Conservation (phyloP, 768 basidiomycete genomes). For the Termitomyces titanicus region DNA sequence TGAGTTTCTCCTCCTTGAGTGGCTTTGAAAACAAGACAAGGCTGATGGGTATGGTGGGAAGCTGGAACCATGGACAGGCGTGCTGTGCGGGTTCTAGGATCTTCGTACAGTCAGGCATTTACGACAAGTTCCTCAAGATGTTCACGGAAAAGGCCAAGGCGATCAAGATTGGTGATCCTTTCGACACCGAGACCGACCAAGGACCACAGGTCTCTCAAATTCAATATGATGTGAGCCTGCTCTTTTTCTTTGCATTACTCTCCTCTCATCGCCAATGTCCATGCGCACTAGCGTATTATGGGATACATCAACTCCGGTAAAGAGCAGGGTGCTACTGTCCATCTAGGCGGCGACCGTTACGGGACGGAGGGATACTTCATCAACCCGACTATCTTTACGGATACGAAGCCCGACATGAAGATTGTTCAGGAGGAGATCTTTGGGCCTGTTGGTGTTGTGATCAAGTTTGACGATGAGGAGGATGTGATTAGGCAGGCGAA, state of each 20-base stretch:
- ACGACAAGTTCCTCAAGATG: conserved; percentile 70
- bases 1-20: conserved; percentile 29
- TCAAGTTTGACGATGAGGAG: conserved; percentile 60
- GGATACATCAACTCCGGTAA: conserved; percentile 55
- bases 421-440: conserved; percentile 72
- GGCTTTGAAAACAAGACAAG: background rate
- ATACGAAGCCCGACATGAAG: conserved; percentile 59
- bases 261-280: background rate
- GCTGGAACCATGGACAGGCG: conserved; percentile 72
- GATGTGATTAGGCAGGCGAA: conserved; percentile 71
- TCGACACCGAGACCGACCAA: conserved; percentile 54
- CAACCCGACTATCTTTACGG: conserved; percentile 63
- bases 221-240: conserved; percentile 60
- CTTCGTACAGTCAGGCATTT: conserved; percentile 77
- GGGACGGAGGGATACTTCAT: conserved; percentile 55
- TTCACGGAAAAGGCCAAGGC: conserved; percentile 54
- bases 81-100: conserved; percentile 87
- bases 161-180: conserved; percentile 72
- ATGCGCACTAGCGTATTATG: conserved; percentile 52
- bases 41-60: conserved; percentile 15
- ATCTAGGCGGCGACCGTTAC: conserved; percentile 55
- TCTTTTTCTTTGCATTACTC: background rate
- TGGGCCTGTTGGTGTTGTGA: conserved; percentile 67
- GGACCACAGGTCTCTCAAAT: conserved; percentile 78
- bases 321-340: conserved; percentile 57